These are phyloP conservation scores for Murraya koenigii DNA, from an alignment of 345 rosid species.

Conservation along the genomic window DNA sequence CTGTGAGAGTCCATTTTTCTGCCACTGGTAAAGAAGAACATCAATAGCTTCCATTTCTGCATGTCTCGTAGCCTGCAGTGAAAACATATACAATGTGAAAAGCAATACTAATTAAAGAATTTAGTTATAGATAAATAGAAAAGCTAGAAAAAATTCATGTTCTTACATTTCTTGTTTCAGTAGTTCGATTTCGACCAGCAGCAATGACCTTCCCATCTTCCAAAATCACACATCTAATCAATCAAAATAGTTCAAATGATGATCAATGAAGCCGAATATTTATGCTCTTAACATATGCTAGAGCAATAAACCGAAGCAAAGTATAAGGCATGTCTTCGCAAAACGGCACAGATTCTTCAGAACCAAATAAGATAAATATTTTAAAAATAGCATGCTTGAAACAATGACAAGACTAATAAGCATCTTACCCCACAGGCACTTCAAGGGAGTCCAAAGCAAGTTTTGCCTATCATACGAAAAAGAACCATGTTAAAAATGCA, in stretches of 20 bases:
- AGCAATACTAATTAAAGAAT: not conserved
- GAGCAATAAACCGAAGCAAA: not conserved
- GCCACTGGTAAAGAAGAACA: slow-evolving; percentile 66
- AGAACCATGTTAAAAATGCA: not conserved
- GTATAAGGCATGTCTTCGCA: not conserved
- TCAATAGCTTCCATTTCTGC: slow-evolving; percentile 96
- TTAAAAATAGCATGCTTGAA: not conserved
- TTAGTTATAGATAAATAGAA: not conserved
- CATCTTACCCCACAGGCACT: slow-evolving; percentile 74
- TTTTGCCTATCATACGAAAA: slow-evolving; percentile 50
- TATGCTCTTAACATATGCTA: not conserved
- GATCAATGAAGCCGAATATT: not conserved
- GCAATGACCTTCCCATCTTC: slow-evolving; percentile 40
- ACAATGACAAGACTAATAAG: not conserved
- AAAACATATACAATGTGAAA: not conserved
- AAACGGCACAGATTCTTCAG: not conserved
- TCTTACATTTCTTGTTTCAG: slow-evolving; percentile 39
- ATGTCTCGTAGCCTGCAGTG: slow-evolving; percentile 62
- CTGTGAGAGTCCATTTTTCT: slow-evolving; percentile 44
- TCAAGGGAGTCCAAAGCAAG: slow-evolving; percentile 74
- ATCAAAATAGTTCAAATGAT: slow-evolving; percentile 6
- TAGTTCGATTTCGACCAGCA: slow-evolving; percentile 48
- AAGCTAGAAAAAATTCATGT: not conserved
- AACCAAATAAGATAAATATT: not conserved
- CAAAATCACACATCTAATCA: slow-evolving; percentile 37